These are phyloP conservation scores for Calonectria naviculata DNA, from an alignment of 2,329 filamentous ascomycete genomes.

Conservation along the genomic window DNA sequence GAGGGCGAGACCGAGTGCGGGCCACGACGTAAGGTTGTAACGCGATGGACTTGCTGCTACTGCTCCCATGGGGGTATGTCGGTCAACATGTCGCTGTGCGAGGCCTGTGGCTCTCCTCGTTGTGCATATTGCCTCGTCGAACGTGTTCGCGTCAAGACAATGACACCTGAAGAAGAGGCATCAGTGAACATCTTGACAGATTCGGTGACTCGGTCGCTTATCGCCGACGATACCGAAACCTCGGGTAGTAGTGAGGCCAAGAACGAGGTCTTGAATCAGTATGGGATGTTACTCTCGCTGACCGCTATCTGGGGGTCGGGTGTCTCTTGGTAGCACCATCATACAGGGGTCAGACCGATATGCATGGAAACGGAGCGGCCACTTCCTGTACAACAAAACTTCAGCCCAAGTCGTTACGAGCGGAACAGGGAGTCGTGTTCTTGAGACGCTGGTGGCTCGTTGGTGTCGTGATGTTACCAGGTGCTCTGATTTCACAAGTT, in stretches of 20 bases:
- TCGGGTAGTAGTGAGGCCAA: background rate
- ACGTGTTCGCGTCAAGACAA: background rate
- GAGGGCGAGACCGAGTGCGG: background rate
- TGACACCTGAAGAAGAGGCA: background rate
- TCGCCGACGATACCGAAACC: background rate
- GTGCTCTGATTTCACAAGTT: too few relatives aligned
- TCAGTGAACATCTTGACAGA: too few relatives aligned
- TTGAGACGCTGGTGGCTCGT: too few relatives aligned
- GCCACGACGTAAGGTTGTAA: background rate
- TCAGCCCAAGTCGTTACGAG: too few relatives aligned
- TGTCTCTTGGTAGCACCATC: too few relatives aligned
- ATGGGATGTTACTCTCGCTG: background rate
- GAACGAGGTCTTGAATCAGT: background rate
- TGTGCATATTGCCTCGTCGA: conserved; percentile 10
- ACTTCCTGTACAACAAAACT: too few relatives aligned
- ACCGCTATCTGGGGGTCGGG: too few relatives aligned
- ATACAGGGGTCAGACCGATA: too few relatives aligned
- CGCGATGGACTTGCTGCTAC: conserved; percentile 6
- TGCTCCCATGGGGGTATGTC: conserved; percentile 9
- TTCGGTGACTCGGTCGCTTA: too few relatives aligned
- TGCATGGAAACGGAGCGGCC: too few relatives aligned
- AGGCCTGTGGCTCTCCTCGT: background rate
- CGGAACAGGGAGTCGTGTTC: too few relatives aligned
- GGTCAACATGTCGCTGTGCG: background rate
- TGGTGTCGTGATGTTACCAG: too few relatives aligned